Conservation (phyloP, 805 yeast species). For the Danielozyma ontarioensis region DNA sequence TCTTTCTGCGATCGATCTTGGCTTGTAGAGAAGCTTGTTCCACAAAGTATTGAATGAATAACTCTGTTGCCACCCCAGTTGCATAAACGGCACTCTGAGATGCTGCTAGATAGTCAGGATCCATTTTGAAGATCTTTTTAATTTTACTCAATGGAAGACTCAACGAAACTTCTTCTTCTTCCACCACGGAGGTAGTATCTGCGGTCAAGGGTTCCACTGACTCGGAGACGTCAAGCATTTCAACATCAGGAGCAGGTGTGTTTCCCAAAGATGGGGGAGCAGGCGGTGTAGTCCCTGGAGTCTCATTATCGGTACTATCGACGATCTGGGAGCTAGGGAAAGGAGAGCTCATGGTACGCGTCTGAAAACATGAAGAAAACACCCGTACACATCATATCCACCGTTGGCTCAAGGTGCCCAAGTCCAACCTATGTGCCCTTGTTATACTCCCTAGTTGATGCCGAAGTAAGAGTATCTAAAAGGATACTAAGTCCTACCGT, state of each 20-base stretch:
- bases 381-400: too few species aligned
- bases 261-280: conserved; percentile 4
- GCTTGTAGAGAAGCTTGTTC: conserved; percentile 68
- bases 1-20: conserved; percentile 60
- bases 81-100: conserved; percentile 71
- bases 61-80: conserved; percentile 72
- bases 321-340: conserved; percentile 6
- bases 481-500: too few species aligned
- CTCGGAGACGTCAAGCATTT: background rate
- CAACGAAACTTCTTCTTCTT: conserved; percentile 8
- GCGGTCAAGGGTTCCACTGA: background rate
- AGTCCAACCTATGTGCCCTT: too few species aligned
- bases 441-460: too few species aligned
- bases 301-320: conserved; percentile 7
- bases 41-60: conserved; percentile 63
- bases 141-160: conserved; percentile 62
- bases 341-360: conserved; percentile 13
- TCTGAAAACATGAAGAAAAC: too few species aligned
- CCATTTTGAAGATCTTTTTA: conserved; percentile 67
- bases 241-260: background rate
- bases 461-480: too few species aligned
- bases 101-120: conserved; percentile 65
- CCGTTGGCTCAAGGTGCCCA: too few species aligned
- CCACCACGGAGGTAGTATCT: too few species aligned
- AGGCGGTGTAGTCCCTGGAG: conserved; percentile 20